Evolutionary conservation across 371 early-diverging fungal genomes (phyloP).

Genomic region (Smittium culicis): DNA sequence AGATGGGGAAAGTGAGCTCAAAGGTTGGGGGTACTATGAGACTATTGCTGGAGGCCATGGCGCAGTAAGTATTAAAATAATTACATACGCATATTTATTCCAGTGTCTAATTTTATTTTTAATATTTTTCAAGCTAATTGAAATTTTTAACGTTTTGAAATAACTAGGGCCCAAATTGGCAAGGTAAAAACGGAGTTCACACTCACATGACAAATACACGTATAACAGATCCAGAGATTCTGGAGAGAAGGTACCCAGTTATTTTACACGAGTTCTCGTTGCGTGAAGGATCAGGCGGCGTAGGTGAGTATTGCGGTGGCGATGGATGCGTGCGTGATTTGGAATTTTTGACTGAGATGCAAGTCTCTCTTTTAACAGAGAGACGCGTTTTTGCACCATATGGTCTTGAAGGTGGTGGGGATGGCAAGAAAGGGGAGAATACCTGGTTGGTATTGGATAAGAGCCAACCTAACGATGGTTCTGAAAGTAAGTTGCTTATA

Average conservation of each 20-base stretch:
- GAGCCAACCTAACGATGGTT: not conserved
- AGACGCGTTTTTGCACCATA: constrained; percentile 82
- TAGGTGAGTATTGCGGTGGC: constrained; percentile 66
- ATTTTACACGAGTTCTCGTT: constrained; percentile 71
- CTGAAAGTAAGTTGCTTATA: not conserved
- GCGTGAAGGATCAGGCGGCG: constrained; percentile 65
- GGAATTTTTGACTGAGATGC: constrained; percentile 60
- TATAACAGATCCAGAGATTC: constrained; percentile 91
- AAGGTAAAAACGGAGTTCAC: constrained; percentile 61
- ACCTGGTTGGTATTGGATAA: constrained; percentile 44
- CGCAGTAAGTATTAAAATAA: constrained; percentile 29
- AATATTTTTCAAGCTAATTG: not conserved
- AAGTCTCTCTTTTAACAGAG: constrained; percentile 84
- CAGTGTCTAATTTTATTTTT: not conserved
- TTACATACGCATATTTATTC: not conserved
- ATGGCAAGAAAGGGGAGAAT: constrained; percentile 61
- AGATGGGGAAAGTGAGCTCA: constrained; percentile 36
- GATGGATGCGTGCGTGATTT: constrained; percentile 76
- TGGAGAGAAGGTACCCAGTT: constrained; percentile 90
- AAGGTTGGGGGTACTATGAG: constrained; percentile 93
- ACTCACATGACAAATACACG: constrained; percentile 95
- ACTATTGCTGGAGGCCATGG: constrained; percentile 80
- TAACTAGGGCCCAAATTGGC: constrained; percentile 62
- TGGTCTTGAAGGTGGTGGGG: constrained; percentile 72
- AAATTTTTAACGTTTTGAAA: no score